Conservation (phyloP, 169 alveolate species). For the Toxoplasma gondii region DNA sequence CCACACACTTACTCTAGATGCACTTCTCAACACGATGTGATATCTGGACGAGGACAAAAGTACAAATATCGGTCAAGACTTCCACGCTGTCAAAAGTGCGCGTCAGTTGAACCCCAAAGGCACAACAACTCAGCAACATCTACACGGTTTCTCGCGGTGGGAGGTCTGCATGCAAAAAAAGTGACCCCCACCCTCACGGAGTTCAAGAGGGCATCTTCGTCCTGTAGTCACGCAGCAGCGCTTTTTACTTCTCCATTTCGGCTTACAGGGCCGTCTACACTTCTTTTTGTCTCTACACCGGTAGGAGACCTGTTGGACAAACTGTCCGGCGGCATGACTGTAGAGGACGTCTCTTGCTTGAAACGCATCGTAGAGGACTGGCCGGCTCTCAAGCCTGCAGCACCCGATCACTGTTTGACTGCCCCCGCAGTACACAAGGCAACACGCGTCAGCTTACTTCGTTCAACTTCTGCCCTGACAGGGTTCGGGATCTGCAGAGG, state of each 20-base stretch:
- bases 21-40: neutral
- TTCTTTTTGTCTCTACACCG: neutral
- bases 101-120: neutral
- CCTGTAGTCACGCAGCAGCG: neutral
- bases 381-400: neutral
- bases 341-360: neutral
- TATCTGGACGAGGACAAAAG: neutral
- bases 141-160: neutral
- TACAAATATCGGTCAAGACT: neutral
- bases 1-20: neutral
- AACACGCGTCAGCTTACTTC: conserved; percentile 4
- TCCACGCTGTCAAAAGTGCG: neutral
- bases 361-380: neutral
- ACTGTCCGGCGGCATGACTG: neutral
- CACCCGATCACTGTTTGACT: neutral
- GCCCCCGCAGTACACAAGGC: neutral
- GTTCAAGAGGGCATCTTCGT: too few species aligned
- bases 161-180: neutral
- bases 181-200: too few species aligned
- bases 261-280: neutral
- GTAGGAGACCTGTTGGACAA: neutral
- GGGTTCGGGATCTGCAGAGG: conserved; percentile 53
- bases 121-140: neutral
- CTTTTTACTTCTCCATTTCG: neutral
- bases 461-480: conserved; percentile 37